phyloP scores from a whole-genome alignment of 2,329 filamentous ascomycete genomes.

The Pseudogymnoascus sp. region DNA sequence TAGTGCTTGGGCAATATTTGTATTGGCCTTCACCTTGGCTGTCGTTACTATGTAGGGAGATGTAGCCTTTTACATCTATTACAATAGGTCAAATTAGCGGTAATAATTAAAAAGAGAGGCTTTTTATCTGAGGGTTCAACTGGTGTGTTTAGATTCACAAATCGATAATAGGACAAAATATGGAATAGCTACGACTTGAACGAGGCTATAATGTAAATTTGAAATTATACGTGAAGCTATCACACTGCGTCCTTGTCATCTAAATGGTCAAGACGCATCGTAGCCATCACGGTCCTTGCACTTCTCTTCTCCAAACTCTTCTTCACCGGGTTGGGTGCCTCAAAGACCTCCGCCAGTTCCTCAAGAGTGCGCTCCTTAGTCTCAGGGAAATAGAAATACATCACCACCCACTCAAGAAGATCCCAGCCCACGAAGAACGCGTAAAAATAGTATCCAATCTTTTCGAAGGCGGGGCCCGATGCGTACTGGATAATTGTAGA shows the following conservation, averaged over 20 bases:
- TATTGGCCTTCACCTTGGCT: background rate
- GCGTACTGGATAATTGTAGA: conserved; percentile 30
- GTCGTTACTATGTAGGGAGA: background rate
- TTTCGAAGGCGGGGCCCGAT: conserved; percentile 29
- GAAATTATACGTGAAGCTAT: background rate
- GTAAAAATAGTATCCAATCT: conserved; percentile 31
- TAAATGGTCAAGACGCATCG: conserved; percentile 27
- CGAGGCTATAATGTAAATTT: conserved; percentile 12
- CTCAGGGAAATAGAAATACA: conserved; percentile 45
- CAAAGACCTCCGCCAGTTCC: conserved; percentile 46
- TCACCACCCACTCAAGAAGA: conserved; percentile 31
- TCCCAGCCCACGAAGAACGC: conserved; percentile 27
- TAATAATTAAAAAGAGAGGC: background rate
- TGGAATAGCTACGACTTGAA: conserved; percentile 15
- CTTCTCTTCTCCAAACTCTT: conserved; percentile 27
- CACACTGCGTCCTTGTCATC: conserved; percentile 20
- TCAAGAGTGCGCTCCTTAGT: conserved; percentile 47
- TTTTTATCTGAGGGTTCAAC: background rate
- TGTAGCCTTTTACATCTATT: background rate
- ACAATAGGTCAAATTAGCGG: background rate
- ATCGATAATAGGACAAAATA: conserved; percentile 13
- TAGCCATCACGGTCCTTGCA: conserved; percentile 36
- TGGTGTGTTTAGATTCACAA: background rate
- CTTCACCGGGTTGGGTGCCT: conserved; percentile 37
- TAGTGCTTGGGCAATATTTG: background rate